Percentiles rank a stretch among this genome's conserved stretches.
phyloP scores from a whole-genome alignment of 306 rosid genomes.

The Begonia fuchsioides region DNA sequence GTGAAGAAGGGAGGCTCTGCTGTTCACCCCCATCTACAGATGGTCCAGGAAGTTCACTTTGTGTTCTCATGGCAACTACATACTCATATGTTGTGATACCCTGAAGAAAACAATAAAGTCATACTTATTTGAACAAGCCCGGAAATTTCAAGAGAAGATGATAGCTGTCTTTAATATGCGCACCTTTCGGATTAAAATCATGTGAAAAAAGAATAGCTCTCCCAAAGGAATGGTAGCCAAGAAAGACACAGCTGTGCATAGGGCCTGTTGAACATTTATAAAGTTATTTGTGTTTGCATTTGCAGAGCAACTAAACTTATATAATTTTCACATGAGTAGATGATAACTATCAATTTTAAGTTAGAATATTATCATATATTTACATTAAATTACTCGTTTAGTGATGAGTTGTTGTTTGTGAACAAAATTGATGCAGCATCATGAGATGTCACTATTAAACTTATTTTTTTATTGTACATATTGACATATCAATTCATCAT shows the following conservation, averaged over 20 bases:
- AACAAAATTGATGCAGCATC: too few species aligned
- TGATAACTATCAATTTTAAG: too few species aligned
- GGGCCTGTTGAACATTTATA: conserved; percentile 31
- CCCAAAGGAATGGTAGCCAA: conserved; percentile 64
- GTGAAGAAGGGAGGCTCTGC: conserved; percentile 64
- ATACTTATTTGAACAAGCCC: too few species aligned
- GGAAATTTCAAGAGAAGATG: neutral
- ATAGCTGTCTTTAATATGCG: conserved; percentile 3
- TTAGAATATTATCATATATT: too few species aligned
- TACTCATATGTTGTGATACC: conserved; percentile 83
- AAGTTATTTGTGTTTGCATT: neutral
- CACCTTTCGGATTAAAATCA: conserved; percentile 74
- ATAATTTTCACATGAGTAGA: too few species aligned
- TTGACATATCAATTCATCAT: too few species aligned
- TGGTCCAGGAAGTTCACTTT: conserved; percentile 66
- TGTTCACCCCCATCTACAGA: conserved; percentile 68
- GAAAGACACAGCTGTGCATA: conserved; percentile 65
- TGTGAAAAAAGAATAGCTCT: conserved; percentile 72
- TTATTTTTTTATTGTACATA: too few species aligned
- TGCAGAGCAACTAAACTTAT: neutral
- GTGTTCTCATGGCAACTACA: conserved; percentile 77
- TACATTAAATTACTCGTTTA: too few species aligned
- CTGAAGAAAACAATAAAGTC: conserved; percentile 15
- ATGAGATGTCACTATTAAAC: too few species aligned
- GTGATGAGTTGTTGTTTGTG: too few species aligned